Percentiles rank a stretch among this genome's conserved stretches.
These are phyloP conservation scores for Ogataea methanolica DNA, from an alignment of 805 yeast genomes.

Conservation along the genomic window DNA sequence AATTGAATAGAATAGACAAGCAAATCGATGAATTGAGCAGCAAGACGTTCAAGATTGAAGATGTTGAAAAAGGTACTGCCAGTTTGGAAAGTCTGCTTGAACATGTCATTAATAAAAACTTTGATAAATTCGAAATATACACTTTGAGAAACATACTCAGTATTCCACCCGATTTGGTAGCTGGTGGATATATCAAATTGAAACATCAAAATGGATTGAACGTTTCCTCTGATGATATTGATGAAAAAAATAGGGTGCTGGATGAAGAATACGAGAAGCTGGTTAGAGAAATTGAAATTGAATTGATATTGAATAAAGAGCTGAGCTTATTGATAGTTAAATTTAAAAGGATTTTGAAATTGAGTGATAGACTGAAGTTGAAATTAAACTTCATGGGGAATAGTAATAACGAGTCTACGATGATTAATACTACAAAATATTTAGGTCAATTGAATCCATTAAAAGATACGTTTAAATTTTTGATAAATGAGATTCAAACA, in stretches of 20 bases:
- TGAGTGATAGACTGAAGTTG: conserved; percentile 8
- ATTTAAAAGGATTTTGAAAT: conserved; percentile 29
- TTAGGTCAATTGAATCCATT: conserved; percentile 21
- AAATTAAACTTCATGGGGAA: background rate
- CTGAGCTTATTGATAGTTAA: conserved; percentile 36
- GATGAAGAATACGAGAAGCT: conserved; percentile 25
- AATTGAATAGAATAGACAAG: background rate
- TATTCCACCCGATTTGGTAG: conserved; percentile 61
- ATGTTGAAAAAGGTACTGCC: conserved; percentile 74
- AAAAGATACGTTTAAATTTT: conserved; percentile 23
- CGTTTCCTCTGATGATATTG: conserved; percentile 1
- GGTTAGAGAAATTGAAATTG: conserved; percentile 36
- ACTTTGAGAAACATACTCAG: conserved; percentile 70
- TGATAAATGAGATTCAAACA: conserved; percentile 20
- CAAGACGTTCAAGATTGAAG: conserved; percentile 29
- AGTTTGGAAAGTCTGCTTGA: conserved; percentile 74
- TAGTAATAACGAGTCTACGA: background rate
- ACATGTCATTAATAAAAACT: conserved; percentile 70
- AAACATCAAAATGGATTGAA: conserved; percentile 61
- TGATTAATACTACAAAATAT: background rate
- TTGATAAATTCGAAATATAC: conserved; percentile 83
- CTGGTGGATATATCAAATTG: conserved; percentile 62
- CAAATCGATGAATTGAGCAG: background rate
- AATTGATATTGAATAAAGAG: conserved; percentile 38
- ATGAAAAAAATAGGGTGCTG: conserved; percentile 6